phyloP scores from a whole-genome alignment of 2,329 filamentous ascomycete species.

The Gliomastix tumulicola region DNA sequence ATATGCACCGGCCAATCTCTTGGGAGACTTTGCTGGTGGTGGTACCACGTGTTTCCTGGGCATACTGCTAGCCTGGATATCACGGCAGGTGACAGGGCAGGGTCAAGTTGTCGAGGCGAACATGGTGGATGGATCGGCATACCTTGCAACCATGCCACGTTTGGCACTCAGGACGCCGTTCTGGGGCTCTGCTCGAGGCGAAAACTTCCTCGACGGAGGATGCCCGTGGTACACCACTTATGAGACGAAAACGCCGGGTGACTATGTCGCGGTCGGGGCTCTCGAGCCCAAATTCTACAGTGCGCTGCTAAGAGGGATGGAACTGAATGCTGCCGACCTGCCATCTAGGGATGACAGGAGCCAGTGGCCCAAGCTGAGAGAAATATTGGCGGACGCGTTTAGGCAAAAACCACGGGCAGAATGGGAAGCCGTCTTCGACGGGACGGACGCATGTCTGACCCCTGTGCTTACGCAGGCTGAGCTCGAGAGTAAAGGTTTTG shows the following conservation, averaged over 20 bases:
- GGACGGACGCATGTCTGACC: constrained; percentile 84
- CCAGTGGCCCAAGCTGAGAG: not conserved
- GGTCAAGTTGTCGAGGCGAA: constrained; percentile 96
- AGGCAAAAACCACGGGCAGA: constrained; percentile 61
- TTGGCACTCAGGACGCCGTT: constrained; percentile 55
- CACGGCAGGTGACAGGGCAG: constrained; percentile 52
- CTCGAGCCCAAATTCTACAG: constrained; percentile 82
- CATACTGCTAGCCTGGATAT: constrained; percentile 70
- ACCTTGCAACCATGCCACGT: constrained; percentile 72
- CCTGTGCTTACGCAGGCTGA: constrained; percentile 74
- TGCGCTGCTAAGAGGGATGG: constrained; percentile 59
- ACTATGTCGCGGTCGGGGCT: constrained; percentile 82
- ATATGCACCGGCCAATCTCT: constrained; percentile 76
- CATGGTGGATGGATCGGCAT: constrained; percentile 87
- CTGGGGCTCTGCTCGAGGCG: constrained; percentile 60
- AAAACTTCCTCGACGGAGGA: constrained; percentile 76
- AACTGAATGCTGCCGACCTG: not conserved
- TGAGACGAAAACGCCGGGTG: constrained; percentile 64
- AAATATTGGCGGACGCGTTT: constrained; percentile 40
- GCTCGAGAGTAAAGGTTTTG: constrained; percentile 58
- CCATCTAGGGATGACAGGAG: not conserved
- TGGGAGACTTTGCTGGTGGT: constrained; percentile 88
- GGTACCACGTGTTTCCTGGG: constrained; percentile 77
- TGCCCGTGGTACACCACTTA: constrained; percentile 88
- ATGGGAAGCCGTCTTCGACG: constrained; percentile 84